Conservation (phyloP, 805 yeast genomes). For the Zygosaccharomyces lentus region DNA sequence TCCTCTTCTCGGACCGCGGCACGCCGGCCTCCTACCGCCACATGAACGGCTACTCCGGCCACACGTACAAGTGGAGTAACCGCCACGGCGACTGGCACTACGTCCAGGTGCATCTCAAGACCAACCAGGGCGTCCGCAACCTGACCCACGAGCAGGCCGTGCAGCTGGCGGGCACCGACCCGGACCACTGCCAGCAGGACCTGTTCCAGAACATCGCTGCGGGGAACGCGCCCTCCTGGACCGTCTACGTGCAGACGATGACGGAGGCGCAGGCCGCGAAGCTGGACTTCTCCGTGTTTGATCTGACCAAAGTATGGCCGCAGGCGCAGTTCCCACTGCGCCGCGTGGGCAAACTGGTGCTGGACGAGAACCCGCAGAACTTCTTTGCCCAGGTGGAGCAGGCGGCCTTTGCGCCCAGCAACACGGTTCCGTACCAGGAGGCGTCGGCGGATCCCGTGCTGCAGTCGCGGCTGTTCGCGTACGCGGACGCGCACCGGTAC, state of each 20-base stretch:
- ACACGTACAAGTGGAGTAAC: constrained; percentile 58
- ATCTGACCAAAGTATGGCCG: constrained; percentile 91
- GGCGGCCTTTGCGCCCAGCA: constrained; percentile 80
- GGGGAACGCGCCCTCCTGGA: constrained; percentile 82
- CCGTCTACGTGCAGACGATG: constrained; percentile 81
- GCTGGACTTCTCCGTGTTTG: constrained; percentile 78
- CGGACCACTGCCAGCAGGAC: constrained; percentile 79
- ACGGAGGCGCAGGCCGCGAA: constrained; percentile 73
- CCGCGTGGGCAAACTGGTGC: constrained; percentile 71
- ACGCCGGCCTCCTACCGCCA: constrained; percentile 51
- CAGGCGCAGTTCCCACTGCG: constrained; percentile 82
- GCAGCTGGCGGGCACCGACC: constrained; percentile 65
- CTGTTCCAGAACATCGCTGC: constrained; percentile 71
- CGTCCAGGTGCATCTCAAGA: constrained; percentile 51
- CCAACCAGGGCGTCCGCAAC: constrained; percentile 52
- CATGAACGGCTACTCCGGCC: constrained; percentile 67
- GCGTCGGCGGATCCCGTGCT: constrained; percentile 81
- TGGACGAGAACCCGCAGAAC: constrained; percentile 81
- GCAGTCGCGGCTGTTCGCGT: constrained; percentile 76
- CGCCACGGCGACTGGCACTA: constrained; percentile 50
- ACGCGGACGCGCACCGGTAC: constrained; percentile 83
- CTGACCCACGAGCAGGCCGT: constrained; percentile 65
- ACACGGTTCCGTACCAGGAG: constrained; percentile 79
- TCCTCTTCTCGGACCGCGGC: constrained; percentile 61
- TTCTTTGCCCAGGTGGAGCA: constrained; percentile 87